These are phyloP conservation scores for Pestalotiopsis fici DNA, from an alignment of 2,329 filamentous ascomycete genomes.

Conservation along the genomic window DNA sequence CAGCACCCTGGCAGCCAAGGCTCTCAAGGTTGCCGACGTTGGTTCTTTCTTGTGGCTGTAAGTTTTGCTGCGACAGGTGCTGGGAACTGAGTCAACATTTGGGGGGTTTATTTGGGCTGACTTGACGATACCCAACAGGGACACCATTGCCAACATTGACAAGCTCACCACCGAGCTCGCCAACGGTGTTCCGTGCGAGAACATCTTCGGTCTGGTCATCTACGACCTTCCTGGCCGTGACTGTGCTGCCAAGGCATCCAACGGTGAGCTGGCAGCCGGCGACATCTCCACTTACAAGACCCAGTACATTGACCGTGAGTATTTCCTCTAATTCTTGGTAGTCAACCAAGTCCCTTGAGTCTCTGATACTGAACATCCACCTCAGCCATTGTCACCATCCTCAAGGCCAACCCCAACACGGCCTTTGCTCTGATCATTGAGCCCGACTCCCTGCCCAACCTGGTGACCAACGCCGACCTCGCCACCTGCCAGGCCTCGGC, in stretches of 20 bases:
- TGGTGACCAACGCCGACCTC: slow-evolving; percentile 57
- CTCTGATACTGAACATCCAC: background rate
- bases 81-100: too few species aligned
- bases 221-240: slow-evolving; percentile 63
- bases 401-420: slow-evolving; percentile 47
- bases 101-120: too few species aligned
- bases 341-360: background rate
- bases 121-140: slow-evolving; percentile 36
- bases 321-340: too few species aligned
- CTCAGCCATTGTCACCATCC: slow-evolving; percentile 39
- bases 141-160: slow-evolving; percentile 52
- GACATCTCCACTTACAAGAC: slow-evolving; percentile 54
- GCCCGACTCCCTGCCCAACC: slow-evolving; percentile 60
- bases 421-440: slow-evolving; percentile 50
- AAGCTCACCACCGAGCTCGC: slow-evolving; percentile 48
- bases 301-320: slow-evolving; percentile 49
- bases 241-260: slow-evolving; percentile 59
- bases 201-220: slow-evolving; percentile 50
- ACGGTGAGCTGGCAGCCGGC: slow-evolving; percentile 56
- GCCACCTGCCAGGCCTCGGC: slow-evolving; percentile 50
- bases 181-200: slow-evolving; percentile 40
- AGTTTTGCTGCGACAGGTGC: too few species aligned
- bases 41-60: slow-evolving; percentile 57
- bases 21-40: slow-evolving; percentile 53
- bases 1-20: slow-evolving; percentile 55